Evolutionary conservation across 2,329 filamentous ascomycete genomes (phyloP).

Genomic region (Talaromyces pinophilus): DNA sequence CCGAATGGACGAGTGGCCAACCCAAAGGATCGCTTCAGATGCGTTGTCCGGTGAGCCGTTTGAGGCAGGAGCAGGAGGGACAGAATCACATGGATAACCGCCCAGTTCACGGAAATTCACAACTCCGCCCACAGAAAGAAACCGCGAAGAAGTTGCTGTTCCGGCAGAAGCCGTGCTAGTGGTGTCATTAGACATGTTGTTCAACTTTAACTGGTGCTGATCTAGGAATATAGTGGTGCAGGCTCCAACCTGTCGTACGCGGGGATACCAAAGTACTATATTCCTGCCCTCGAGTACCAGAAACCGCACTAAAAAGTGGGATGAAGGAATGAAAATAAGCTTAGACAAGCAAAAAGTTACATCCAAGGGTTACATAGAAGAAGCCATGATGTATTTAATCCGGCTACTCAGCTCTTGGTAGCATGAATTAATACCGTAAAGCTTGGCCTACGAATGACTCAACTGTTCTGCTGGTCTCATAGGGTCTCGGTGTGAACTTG

Average conservation of each 20-base stretch:
- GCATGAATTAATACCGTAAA: not conserved
- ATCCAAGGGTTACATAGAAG: conserved; percentile 13
- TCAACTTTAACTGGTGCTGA: not conserved
- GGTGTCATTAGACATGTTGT: not conserved
- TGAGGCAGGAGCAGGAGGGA: not conserved
- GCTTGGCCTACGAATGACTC: not conserved
- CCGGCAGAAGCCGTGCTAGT: conserved; percentile 10
- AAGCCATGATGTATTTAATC: not conserved
- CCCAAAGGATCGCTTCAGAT: not conserved
- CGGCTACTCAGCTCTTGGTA: not conserved
- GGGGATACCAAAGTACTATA: conserved; percentile 5
- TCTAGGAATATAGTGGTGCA: not conserved
- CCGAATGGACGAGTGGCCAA: conserved; percentile 41
- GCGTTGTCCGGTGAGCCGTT: conserved; percentile 7
- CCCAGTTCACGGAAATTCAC: conserved; percentile 68
- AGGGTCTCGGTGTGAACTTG: not conserved
- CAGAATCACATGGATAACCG: conserved; percentile 48
- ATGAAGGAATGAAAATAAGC: not conserved
- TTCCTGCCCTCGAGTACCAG: not conserved
- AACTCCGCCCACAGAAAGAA: conserved; percentile 54
- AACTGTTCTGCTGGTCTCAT: not conserved
- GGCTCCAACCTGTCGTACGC: not conserved
- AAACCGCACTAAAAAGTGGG: not conserved
- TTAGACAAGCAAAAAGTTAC: not conserved
- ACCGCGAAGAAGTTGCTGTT: conserved; percentile 25